Evolutionary conservation across 768 basidiomycete genomes (phyloP), one percentile per base, ranked within the genome.

Genomic region (Podaxis sp.): DNA sequence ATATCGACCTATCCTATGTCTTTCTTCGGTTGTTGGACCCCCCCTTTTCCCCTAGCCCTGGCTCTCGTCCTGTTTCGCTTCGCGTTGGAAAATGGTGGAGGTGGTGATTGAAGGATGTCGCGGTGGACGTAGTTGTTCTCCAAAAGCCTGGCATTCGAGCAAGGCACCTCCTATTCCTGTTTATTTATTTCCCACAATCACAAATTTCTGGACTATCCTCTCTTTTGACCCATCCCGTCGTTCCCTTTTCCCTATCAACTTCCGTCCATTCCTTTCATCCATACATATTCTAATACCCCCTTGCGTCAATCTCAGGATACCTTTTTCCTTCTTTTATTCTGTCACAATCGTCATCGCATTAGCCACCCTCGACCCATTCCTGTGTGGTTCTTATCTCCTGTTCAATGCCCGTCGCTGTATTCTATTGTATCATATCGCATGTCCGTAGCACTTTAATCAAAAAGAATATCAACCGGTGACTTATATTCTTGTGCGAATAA

Each of bases 341-440:
- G 7, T 48, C 42, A 48, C 40, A 30, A 22, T 54, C 30, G 36
- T 42, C 28, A 19, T 33, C 17, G 17, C 49, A 40, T 28, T 33
- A 54, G 38, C 51, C 24, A 44, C 26, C 15, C 26, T 44, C 19
- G 19, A 12, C 52, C 40, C 15, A 17, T 53, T 54, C 24, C 24
- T 36, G 33, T 9, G 9, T 33, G 33, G 33, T 33, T 6, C 33
- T 33, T 33, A 33, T 9, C 54, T 33, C 30, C 55, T 61, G 60
- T 44, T 59, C 58, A 36, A 24, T 22, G 40, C 26, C 26, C 12
- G 26, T 17, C 26, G 13, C 42, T 56, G 46, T 63, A 49, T 36
- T 56, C 22, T 63, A 57, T 49, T 63, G 54, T 63, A 63, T 57
- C 55, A 44, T 51, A 63, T 62, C 52, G 30, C 61, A 62, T 55